Percentiles rank a stretch among this genome's conserved stretches.
Conservation (phyloP, 306 rosid species). For the Ziziphus jujuba region DNA sequence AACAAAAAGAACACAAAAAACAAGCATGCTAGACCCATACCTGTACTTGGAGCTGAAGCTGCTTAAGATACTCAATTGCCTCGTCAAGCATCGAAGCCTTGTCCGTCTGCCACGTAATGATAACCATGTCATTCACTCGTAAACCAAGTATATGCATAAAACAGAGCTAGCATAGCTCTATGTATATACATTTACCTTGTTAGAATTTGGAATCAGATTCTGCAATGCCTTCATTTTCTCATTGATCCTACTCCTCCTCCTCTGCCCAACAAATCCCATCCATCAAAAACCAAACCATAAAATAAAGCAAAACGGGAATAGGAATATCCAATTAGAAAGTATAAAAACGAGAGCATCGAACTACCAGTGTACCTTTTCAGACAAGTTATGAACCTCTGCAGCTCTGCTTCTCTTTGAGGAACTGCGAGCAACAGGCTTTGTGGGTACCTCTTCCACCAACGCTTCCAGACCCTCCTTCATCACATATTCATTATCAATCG, state of each 20-base stretch:
- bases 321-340: background rate
- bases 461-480: slow-evolving; percentile 77
- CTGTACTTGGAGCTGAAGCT: slow-evolving; percentile 99
- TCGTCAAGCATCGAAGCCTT: slow-evolving; percentile 99
- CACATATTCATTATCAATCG: background rate
- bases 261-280: slow-evolving; percentile 50
- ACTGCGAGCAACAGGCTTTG: slow-evolving; percentile 44
- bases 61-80: slow-evolving; percentile 95
- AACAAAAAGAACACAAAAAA: background rate
- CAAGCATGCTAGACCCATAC: slow-evolving; percentile 28
- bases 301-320: background rate
- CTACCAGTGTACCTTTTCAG: slow-evolving; percentile 68
- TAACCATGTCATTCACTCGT: slow-evolving; percentile 12
- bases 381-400: slow-evolving; percentile 95
- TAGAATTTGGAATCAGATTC: slow-evolving; percentile 89
- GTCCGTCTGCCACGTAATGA: slow-evolving; percentile 61
- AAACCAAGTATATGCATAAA: slow-evolving; percentile 4
- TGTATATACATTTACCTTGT: slow-evolving; percentile 48
- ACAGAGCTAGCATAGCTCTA: background rate
- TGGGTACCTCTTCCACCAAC: slow-evolving; percentile 50
- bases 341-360: background rate
- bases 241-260: slow-evolving; percentile 96
- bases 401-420: slow-evolving; percentile 96
- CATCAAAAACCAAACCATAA: slow-evolving; percentile 4
- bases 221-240: slow-evolving; percentile 98